phyloP scores from a whole-genome alignment of 106 monocot genomes.

The Vanilla planifolia region DNA sequence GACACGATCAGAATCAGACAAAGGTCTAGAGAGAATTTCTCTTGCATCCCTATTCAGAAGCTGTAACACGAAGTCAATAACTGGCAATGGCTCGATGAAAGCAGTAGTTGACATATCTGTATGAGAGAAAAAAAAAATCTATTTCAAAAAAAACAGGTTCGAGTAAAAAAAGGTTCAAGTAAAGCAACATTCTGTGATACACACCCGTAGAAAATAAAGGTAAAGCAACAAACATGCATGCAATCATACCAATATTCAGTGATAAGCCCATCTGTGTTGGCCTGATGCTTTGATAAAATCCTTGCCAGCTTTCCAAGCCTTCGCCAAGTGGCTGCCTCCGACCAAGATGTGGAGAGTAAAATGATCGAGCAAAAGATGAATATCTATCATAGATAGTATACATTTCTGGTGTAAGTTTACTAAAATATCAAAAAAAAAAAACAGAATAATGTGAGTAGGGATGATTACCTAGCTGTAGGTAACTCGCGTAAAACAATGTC shows the following conservation, averaged over 20 bases:
- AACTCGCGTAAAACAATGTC: conserved; percentile 47
- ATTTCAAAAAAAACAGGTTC: too few species aligned
- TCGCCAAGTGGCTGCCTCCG: conserved; percentile 73
- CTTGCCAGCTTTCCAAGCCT: conserved; percentile 95
- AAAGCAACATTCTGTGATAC: background rate
- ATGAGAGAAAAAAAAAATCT: conserved; percentile 1
- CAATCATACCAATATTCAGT: conserved; percentile 69
- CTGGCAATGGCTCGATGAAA: conserved; percentile 80
- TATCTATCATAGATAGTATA: conserved; percentile 30
- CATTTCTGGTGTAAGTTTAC: background rate
- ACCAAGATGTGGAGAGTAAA: conserved; percentile 87
- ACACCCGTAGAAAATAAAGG: background rate
- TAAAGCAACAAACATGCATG: background rate
- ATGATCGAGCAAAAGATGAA: conserved; percentile 73
- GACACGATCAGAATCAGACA: conserved; percentile 82
- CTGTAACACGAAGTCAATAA: conserved; percentile 78
- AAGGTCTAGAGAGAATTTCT: conserved; percentile 28
- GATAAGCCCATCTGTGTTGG: conserved; percentile 99
- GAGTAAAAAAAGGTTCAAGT: background rate
- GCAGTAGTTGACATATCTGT: conserved; percentile 97
- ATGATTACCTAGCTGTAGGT: conserved; percentile 20
- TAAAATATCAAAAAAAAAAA: background rate
- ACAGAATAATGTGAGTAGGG: background rate
- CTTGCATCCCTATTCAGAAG: conserved; percentile 47
- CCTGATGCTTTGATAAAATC: conserved; percentile 97